Evolutionary conservation across 371 early-diverging fungal species (phyloP).

Genomic region (Mortierella sp.): DNA sequence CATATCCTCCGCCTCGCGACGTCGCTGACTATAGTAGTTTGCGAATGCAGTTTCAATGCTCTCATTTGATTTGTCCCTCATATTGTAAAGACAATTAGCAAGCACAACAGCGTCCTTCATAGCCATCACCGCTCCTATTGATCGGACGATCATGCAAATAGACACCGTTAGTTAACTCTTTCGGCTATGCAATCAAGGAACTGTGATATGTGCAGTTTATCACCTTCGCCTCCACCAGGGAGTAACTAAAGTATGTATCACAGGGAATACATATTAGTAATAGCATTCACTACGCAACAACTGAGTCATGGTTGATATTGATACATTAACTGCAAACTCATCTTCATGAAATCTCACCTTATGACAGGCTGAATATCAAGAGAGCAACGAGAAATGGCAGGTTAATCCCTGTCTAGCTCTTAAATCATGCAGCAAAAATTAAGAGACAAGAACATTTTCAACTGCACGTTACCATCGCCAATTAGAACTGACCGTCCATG

Average conservation of each 20-base stretch:
- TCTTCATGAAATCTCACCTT: not conserved
- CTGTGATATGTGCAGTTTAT: too few species aligned
- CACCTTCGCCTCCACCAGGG: slow-evolving; percentile 11
- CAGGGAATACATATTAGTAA: not conserved
- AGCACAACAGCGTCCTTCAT: slow-evolving; percentile 17
- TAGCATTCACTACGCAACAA: not conserved
- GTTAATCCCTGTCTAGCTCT: not conserved
- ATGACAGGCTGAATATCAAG: slow-evolving; percentile 10
- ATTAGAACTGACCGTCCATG: not conserved
- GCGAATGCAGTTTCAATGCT: slow-evolving; percentile 7
- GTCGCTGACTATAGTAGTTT: slow-evolving; percentile 9
- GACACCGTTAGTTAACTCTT: not conserved
- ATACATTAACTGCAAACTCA: not conserved
- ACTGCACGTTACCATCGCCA: not conserved
- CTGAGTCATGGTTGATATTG: too few species aligned
- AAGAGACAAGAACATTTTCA: too few species aligned
- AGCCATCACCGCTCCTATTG: slow-evolving; percentile 14
- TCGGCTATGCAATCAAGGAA: too few species aligned
- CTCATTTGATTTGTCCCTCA: not conserved
- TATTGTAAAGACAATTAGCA: slow-evolving; percentile 11
- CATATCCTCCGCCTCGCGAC: not conserved
- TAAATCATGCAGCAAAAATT: not conserved
- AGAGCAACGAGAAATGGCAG: not conserved
- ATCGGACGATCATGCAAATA: not conserved
- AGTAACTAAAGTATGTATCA: slow-evolving; percentile 3